Percentiles rank a stretch among this genome's conserved stretches.
Conservation (phyloP, 2,329 filamentous ascomycete species). For the Aaosphaeria pasadenensis region DNA sequence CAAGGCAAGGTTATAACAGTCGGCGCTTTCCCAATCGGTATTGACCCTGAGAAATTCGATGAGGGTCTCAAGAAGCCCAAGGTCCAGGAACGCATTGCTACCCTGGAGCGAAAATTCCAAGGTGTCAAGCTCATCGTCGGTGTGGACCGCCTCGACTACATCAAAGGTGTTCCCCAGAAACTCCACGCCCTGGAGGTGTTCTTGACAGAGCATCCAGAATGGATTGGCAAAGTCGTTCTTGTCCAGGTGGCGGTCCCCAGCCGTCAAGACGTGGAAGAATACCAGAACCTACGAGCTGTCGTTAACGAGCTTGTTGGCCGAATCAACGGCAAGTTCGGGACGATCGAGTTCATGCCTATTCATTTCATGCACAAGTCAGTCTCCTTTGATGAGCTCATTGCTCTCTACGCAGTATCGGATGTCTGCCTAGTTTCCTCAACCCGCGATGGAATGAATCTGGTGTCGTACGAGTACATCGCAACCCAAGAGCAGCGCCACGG, state of each 20-base stretch:
- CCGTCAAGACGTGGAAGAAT: constrained; percentile 93
- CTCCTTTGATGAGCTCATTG: constrained; percentile 89
- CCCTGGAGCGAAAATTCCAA: constrained; percentile 85
- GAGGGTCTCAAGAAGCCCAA: constrained; percentile 82
- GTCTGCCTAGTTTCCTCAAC: constrained; percentile 91
- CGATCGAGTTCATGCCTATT: constrained; percentile 97
- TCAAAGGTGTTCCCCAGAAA: constrained; percentile 98
- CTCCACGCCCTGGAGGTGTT: constrained; percentile 95
- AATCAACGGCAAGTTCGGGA: constrained; percentile 96
- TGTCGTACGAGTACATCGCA: constrained; percentile 97
- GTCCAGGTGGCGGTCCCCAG: constrained; percentile 96
- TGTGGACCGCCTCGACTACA: constrained; percentile 95
- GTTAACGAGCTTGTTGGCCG: constrained; percentile 96
- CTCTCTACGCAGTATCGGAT: constrained; percentile 88
- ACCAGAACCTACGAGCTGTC: constrained; percentile 91
- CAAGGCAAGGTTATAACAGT: constrained; percentile 85
- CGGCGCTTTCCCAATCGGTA: constrained; percentile 95
- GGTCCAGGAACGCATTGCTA: constrained; percentile 82
- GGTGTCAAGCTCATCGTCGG: constrained; percentile 96
- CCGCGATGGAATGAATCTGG: constrained; percentile 98
- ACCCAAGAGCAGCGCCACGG: constrained; percentile 88
- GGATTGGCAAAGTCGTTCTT: constrained; percentile 95
- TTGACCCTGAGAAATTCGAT: constrained; percentile 94
- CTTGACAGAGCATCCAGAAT: constrained; percentile 93
- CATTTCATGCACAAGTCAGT: constrained; percentile 98